These are phyloP conservation scores for Hydnum rufescens DNA, from an alignment of 768 basidiomycete genomes.

Conservation along the genomic window DNA sequence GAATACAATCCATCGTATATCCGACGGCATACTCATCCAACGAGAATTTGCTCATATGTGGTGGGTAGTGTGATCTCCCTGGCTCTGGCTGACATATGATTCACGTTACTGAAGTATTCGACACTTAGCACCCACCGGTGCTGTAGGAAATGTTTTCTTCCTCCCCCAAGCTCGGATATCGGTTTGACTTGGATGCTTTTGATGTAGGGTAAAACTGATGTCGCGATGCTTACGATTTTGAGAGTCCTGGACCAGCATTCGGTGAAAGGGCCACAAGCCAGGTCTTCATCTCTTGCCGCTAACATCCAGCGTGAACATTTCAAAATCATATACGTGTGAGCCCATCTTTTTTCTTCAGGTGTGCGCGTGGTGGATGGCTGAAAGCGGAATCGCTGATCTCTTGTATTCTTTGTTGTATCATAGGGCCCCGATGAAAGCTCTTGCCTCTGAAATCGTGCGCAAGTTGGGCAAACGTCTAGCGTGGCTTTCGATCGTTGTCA, in stretches of 20 bases:
- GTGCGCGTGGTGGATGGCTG: neutral
- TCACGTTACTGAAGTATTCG: neutral
- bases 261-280: neutral
- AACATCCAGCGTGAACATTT: constrained; percentile 53
- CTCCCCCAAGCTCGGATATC: neutral
- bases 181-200: neutral
- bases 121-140: constrained; percentile 78
- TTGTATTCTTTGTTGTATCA: neutral
- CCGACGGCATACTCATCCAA: constrained; percentile 86
- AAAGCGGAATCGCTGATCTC: neutral
- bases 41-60: constrained; percentile 89
- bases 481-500: constrained; percentile 73
- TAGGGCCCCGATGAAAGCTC: constrained; percentile 95
- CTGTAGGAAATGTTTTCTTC: constrained; percentile 33
- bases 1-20: constrained; percentile 90
- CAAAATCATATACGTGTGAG: constrained; percentile 94
- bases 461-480: constrained; percentile 78
- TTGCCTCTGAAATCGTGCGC: constrained; percentile 86
- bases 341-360: constrained; percentile 1
- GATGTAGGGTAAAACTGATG: constrained; percentile 89
- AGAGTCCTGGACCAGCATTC: constrained; percentile 63
- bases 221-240: constrained; percentile 84
- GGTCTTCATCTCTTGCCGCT: constrained; percentile 17
- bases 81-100: too few relatives aligned
- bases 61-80: too few relatives aligned